These are phyloP conservation scores for Tuber melanosporum DNA, from an alignment of 495 filamentous ascomycete species.

Conservation along the genomic window DNA sequence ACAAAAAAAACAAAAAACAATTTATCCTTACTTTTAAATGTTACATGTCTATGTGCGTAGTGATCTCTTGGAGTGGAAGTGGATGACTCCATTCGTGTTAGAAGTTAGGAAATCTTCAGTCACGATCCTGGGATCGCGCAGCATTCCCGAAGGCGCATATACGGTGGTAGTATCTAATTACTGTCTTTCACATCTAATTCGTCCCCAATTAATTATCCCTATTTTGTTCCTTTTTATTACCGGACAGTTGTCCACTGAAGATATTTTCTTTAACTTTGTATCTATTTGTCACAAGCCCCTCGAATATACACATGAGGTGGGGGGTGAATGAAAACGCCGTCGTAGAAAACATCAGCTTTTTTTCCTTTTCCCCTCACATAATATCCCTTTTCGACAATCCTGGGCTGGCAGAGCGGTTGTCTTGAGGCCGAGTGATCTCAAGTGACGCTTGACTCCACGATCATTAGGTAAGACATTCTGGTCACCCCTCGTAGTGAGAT, in stretches of 20 bases:
- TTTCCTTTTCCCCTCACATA: background rate
- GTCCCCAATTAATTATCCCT: too few species aligned
- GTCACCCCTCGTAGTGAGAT: background rate
- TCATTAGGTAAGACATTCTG: background rate
- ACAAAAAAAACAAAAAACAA: background rate
- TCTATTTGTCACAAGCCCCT: background rate
- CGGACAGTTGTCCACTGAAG: background rate
- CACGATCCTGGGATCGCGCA: background rate
- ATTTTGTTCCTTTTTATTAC: too few species aligned
- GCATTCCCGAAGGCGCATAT: background rate
- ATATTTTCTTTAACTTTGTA: background rate
- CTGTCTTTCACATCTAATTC: background rate
- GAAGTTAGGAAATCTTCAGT: background rate
- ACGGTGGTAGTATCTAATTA: background rate
- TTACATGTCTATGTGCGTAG: background rate
- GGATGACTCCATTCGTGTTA: background rate
- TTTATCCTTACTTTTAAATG: background rate
- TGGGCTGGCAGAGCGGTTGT: background rate
- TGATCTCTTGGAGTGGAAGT: background rate
- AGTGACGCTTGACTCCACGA: background rate
- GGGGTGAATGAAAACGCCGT: background rate
- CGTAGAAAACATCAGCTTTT: background rate
- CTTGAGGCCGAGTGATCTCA: background rate
- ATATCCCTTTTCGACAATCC: background rate
- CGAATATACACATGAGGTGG: too few species aligned